These are phyloP conservation scores for Podospora anserina DNA, from an alignment of 495 filamentous ascomycete genomes.

Conservation along the genomic window DNA sequence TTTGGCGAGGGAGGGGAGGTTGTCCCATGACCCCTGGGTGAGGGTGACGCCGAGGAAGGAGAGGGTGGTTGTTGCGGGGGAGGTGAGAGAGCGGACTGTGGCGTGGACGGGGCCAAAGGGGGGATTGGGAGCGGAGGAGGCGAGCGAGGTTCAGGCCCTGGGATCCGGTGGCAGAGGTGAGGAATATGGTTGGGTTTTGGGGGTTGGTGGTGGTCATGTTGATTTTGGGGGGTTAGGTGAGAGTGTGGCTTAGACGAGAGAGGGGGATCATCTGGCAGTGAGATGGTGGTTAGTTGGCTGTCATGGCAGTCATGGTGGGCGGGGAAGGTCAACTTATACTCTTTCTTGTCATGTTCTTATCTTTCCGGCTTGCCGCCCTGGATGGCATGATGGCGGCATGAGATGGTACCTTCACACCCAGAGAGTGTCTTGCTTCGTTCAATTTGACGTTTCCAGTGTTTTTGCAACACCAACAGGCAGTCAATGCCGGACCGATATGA, in stretches of 20 bases:
- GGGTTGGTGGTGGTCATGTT: constrained; percentile 30
- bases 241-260: not conserved
- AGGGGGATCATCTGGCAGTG: not conserved
- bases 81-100: constrained; percentile 39
- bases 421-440: no score
- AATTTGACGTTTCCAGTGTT: not conserved
- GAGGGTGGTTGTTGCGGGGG: constrained; percentile 37
- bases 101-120: constrained; percentile 41
- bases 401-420: no score
- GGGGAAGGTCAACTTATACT: not conserved
- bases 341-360: no score
- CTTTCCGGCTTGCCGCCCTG: not conserved
- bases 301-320: no score
- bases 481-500: not conserved
- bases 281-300: not conserved
- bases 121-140: constrained; percentile 33
- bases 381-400: not conserved
- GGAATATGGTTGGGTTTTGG: constrained; percentile 32
- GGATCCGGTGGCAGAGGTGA: constrained; percentile 49
- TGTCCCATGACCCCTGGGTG: constrained; percentile 41
- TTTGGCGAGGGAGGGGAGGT: constrained; percentile 42
- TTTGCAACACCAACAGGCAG: not conserved
- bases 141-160: constrained; percentile 46
- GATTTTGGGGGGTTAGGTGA: not conserved
- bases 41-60: constrained; percentile 39